Evolutionary conservation across 352 stramenopile species (phyloP), one percentile per base, ranked within the genome.

Genomic region (Globisporangium mamillatum): DNA sequence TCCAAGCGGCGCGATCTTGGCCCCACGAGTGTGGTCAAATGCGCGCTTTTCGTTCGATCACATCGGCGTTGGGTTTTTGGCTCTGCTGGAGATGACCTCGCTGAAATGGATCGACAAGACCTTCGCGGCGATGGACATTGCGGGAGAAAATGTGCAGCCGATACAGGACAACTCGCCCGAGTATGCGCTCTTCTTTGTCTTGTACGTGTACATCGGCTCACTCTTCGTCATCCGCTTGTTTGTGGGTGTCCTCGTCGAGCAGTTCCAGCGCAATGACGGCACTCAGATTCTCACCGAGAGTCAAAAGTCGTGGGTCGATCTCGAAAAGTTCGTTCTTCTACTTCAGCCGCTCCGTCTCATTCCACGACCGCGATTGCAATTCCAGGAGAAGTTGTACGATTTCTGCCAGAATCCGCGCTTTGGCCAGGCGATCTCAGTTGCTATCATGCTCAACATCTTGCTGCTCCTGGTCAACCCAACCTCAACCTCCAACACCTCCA

Each of bases 261-360:
- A 93, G 60, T 93, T 93, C 73, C 86, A 93, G 60, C 86, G 86
- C 46, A 93, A 93, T 69, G 91, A 92, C 56, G 86, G 86, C 64
- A 93, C 86, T 14, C 79, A 92, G 74, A 91, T 91, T 48, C 74
- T 93, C 10, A 93, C 86, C 0, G 83, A 92, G 66, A 86, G 69
- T 50, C 86, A 93, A 60, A 92, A 92, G 63, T 84, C 79, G 7
- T 93, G 86, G 83, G 86, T 93, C 36, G 86, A 93, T 53, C 71
- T 93, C 4, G 86, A 93, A 60, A 91, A 91, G 66, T 92, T 92
- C 60, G 79, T 93, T 24, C 66, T 93, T 62, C 67, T 92, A 14
- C 82, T 93, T 41, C 80, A 89, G 63, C 83, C 83, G 2, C 59
- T 89, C 1, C 79, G 80, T 29, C 76, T 81, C 27, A 79, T 92